Base-by-base conservation (phyloP, 2,329 filamentous ascomycete species). In the Penicillium corylophilum region DNA sequence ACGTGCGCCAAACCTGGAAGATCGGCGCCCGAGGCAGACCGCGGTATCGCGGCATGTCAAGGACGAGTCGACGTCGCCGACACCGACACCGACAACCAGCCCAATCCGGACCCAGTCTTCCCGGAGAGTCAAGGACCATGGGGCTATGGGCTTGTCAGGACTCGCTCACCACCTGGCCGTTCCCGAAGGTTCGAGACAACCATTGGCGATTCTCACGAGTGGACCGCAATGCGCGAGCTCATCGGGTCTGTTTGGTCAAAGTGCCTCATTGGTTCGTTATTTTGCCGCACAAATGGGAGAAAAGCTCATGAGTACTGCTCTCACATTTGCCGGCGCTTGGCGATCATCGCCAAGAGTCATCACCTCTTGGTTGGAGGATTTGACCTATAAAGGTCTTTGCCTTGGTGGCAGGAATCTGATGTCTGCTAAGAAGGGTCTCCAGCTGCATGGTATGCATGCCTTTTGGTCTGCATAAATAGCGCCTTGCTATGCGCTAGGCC, bases 371-470 rank as follows among this genome's bases (percentile, higher is more conserved):
- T n/a, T 43, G 13, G 53, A 60, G 20, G 20, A 29, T 6, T 12
- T 48, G 20, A 24, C 52, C 4, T 43, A 38, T 24, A 54, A 46
- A 9, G 35, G 35, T 23, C 44, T 61, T 10, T 61, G 57, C 26
- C 31, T 48, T 5, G 22, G 47, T 33, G 55, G 53, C 15, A 36
- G 48, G 28, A 39, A 53, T 0, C 9, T 60, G 5, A 54, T 48
- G 52, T 55, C 52, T 43, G 52, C 50, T 12, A 55, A 39, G 36
- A 56, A 51, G 13, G 28, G 46, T 7, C 41, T 50, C 6, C 29
- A 50, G 29, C 23, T 48, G 8, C 48, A 39, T 3, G 38, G 45
- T 4, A 13, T 46, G 12, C 46, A 29, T 29, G 20, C 18, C 38
- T n/a, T 5, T 10, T 29, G 38, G 23, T 42, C 20, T 46, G 44